A percentile compares a stretch with the other conserved stretches of the same genome.
Evolutionary conservation across 495 filamentous ascomycete species (phyloP).

Genomic region (Beverwykella pulmonaria): DNA sequence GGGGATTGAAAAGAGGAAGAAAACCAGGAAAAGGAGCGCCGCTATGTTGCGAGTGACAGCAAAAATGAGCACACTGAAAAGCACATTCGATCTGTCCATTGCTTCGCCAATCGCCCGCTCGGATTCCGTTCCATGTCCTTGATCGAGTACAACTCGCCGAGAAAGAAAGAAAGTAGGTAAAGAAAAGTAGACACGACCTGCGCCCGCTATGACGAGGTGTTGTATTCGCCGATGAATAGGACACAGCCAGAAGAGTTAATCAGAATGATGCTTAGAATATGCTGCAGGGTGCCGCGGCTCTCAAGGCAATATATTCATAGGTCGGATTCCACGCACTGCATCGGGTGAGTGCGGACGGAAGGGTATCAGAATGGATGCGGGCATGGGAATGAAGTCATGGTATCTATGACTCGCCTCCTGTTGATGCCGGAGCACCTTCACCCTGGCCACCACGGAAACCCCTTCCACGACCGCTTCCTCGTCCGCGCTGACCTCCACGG

Average conservation of each 20-base stretch:
- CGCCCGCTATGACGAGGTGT: constrained; percentile 23
- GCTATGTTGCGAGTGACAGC: neutral
- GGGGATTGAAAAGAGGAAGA: neutral
- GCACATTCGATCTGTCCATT: neutral
- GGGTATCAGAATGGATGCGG: constrained; percentile 8
- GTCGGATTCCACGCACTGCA: neutral
- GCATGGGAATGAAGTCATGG: neutral
- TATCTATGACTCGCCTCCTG: constrained; percentile 38
- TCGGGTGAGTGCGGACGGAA: constrained; percentile 5
- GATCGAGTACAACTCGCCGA: neutral
- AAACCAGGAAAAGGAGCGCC: neutral
- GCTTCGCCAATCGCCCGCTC: constrained; percentile 2
- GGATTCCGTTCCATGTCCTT: neutral
- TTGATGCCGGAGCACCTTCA: constrained; percentile 34
- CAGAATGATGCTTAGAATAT: neutral
- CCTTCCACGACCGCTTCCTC: constrained; percentile 46
- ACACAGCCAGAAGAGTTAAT: constrained; percentile 1
- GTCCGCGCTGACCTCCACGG: constrained; percentile 52
- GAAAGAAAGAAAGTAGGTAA: neutral
- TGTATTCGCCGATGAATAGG: constrained; percentile 6
- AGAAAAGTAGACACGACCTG: constrained; percentile 12
- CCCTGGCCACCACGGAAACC: constrained; percentile 37
- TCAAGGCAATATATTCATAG: neutral
- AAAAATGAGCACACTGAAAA: neutral
- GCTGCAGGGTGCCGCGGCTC: neutral